These are phyloP conservation scores for Kazachstania bromeliacearum DNA, from an alignment of 805 yeast species.

Conservation along the genomic window DNA sequence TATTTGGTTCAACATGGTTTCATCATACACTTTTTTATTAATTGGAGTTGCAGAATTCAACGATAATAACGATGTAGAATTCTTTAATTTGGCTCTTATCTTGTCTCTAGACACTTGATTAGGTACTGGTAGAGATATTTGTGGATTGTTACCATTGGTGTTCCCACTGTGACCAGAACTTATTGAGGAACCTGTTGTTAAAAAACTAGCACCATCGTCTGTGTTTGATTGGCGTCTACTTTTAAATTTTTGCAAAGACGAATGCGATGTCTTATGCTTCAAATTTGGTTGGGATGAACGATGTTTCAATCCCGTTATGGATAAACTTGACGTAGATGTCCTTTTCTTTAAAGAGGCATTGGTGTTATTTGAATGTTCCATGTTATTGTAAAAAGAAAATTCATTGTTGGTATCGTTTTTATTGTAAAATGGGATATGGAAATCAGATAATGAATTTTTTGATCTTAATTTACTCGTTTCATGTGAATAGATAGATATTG, in stretches of 20 bases:
- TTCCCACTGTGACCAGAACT: slow-evolving; percentile 3
- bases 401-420: slow-evolving; percentile 1
- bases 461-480: slow-evolving; percentile 8
- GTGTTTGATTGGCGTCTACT: slow-evolving; percentile 22
- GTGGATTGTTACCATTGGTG: slow-evolving; percentile 7
- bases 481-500: slow-evolving; percentile 2
- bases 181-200: slow-evolving; percentile 3
- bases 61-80: slow-evolving; percentile 28
- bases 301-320: slow-evolving; percentile 15
- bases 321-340: slow-evolving; percentile 18
- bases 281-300: slow-evolving; percentile 17
- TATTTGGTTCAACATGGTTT: slow-evolving; percentile 17
- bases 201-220: slow-evolving; percentile 8
- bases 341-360: slow-evolving; percentile 11
- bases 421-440: slow-evolving; percentile 14
- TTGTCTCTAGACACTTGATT: slow-evolving; percentile 47
- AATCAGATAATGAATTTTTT: slow-evolving; percentile 18
- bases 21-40: slow-evolving; percentile 20
- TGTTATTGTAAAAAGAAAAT: slow-evolving; percentile 1
- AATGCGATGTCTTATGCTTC: slow-evolving; percentile 28
- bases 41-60: slow-evolving; percentile 20
- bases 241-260: slow-evolving; percentile 25
- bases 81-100: slow-evolving; percentile 42
- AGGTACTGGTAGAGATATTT: slow-evolving; percentile 52
- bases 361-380: background rate